Evolutionary conservation across 2,329 filamentous ascomycete species (phyloP), one percentile per base, ranked within the genome.

Genomic region (Leptosphaerulina australis): DNA sequence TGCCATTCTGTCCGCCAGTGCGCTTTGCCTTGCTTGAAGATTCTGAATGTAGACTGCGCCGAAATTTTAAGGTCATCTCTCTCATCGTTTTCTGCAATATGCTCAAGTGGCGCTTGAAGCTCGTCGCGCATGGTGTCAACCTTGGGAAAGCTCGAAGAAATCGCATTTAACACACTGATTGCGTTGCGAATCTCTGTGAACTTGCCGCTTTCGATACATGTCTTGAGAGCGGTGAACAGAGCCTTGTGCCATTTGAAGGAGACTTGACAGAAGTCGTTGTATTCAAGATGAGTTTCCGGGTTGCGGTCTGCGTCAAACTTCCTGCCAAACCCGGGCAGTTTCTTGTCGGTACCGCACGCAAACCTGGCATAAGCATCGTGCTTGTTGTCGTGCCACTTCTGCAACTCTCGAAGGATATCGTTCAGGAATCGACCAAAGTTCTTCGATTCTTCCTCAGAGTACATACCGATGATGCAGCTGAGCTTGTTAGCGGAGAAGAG

Each of bases 151-250:
- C 86, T 82, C 40, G 91, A 85, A 18, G 90, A 83, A 37, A 96
- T 81, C 9, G 84, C 82, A 69, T 94, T 95, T 51, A 99, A 79
- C 3, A 97, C 81, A 50, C 88, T 94, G 60, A 97, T 95, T 34
- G 91, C 91, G 69, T 99, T 99, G 46, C 93, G 87, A 68, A 97
- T 96, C 71, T 97, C 92, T 88, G 97, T 97, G 83, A 94, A 99
- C 73, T 97, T 93, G 24, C 84, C 86, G 21, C 88, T 87, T 14
- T 85, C 84, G 36, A 99, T 80, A 69, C 93, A 97, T 28, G 83
- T 82, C 69, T 91, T 92, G 45, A 99, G 78, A 2, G 93, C 90
- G 39, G 79, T 83, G 62, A 88, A 88, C 33, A 99, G 77, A 56
- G 88, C 85, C 63, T 88, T 86, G 72, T 99, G 95, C 91, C 93